Conservation (phyloP, 2,329 filamentous ascomycete species). For the Rutstroemia sp. region DNA sequence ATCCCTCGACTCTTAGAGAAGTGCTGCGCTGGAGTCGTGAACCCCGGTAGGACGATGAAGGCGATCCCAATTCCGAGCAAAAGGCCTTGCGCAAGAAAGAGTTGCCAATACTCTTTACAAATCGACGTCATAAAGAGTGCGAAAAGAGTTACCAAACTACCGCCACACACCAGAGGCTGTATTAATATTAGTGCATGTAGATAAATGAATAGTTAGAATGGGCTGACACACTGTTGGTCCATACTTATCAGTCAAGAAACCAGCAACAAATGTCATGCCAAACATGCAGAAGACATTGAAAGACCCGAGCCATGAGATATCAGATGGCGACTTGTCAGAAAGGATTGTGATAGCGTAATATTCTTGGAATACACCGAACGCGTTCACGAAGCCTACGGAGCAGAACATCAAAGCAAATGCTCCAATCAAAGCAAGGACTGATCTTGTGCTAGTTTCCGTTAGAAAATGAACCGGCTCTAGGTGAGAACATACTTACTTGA, state of each 20-base stretch:
- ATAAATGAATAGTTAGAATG: no score
- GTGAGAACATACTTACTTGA: conserved; percentile 4
- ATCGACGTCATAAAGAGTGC: conserved; percentile 23
- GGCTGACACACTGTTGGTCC: conserved; percentile 21
- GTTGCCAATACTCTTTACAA: conserved; percentile 28
- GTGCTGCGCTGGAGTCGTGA: conserved; percentile 11
- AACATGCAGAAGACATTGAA: conserved; percentile 29
- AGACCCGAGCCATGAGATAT: conserved; percentile 32
- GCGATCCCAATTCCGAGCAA: conserved; percentile 18
- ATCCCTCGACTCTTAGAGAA: conserved; percentile 16
- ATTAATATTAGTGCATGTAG: background rate
- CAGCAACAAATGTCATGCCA: conserved; percentile 1
- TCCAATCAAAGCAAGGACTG: conserved; percentile 12
- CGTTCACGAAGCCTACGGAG: conserved; percentile 30
- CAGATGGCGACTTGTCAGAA: conserved; percentile 18
- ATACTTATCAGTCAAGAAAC: conserved; percentile 20
- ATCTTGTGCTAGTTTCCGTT: background rate
- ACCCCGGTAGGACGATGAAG: conserved; percentile 23
- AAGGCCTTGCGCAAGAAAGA: conserved; percentile 28
- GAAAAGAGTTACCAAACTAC: conserved; percentile 11
- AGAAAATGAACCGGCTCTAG: background rate
- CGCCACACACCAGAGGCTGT: background rate
- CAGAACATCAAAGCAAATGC: conserved; percentile 23
- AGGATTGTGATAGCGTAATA: conserved; percentile 25
- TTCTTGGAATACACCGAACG: conserved; percentile 31